Evolutionary conservation across 306 rosid species (phyloP).

Genomic region (Acacia melanoxylon): DNA sequence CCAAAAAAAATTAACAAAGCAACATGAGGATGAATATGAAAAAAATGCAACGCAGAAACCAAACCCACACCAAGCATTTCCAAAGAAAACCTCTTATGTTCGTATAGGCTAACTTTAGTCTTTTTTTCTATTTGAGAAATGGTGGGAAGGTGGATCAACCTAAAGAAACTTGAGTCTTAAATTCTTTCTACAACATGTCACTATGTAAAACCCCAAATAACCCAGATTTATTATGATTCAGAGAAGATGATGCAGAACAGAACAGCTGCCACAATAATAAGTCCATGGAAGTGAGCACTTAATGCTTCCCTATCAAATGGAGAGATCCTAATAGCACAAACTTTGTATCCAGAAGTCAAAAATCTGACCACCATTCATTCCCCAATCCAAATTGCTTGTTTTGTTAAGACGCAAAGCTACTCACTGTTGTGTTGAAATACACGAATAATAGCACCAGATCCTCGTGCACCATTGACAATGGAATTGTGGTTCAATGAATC

Average conservation of each 20-base stretch:
- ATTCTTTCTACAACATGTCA: slow-evolving; percentile 12
- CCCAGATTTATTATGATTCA: not conserved
- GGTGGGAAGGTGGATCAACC: not conserved
- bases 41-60: slow-evolving; percentile 4
- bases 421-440: slow-evolving; percentile 68
- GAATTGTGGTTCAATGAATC: slow-evolving; percentile 80
- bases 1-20: slow-evolving; percentile 5
- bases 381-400: not conserved
- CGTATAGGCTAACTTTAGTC: not conserved
- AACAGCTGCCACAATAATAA: not conserved
- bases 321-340: not conserved
- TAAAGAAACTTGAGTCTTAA: not conserved
- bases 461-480: slow-evolving; percentile 74
- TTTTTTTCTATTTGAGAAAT: not conserved
- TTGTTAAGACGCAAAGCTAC: slow-evolving; percentile 4
- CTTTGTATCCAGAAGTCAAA: not conserved
- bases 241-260: not conserved
- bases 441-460: slow-evolving; percentile 67
- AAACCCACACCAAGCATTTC: not conserved
- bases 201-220: slow-evolving; percentile 9
- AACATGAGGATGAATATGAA: slow-evolving; percentile 10
- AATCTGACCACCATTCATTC: not conserved
- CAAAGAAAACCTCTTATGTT: not conserved
- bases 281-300: not conserved
- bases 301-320: not conserved